Base-by-base conservation (phyloP, 2,329 filamentous ascomycete genomes). In the Ustulina deusta region DNA sequence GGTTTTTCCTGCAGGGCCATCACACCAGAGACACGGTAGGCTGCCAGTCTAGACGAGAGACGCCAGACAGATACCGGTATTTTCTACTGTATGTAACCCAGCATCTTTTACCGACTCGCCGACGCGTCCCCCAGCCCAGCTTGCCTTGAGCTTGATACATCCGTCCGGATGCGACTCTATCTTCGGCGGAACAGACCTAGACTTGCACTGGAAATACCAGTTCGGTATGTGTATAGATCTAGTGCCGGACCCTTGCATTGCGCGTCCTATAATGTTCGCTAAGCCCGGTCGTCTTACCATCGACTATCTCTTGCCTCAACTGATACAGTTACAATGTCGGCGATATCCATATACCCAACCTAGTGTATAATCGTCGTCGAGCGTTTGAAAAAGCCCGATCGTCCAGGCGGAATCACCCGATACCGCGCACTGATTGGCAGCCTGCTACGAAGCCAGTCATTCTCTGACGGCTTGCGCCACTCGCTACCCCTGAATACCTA, bases 381-480 rank as follows among this genome's bases (percentile, higher is more conserved):
- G 32, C 25, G 65, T 68, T 68, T 65, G 61, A 58, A 22, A 65
- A 10, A 46, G 57, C 61, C 49, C 61, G 51, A 65, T 65, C 36
- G 52, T 52, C 25, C 13, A 22, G 29, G 36, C 54, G 59, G 46
- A 46, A 42, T 40, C 27, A 54, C 59, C 64, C 58, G 58, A 42
- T 46, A 6, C 42, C 32, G 36, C 20, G 42, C 49, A 34, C 29
- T n/a, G 15, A 60, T 60, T 60, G 48, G 51, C 42, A 60, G 63
- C 60, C 32, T 54, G 55, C 52, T 13, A 60, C 55, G 54, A 4
- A 15, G 56, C 48, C 48, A 25, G 15, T 40, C 36, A 38, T 65
- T 48, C 56, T 68, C 61, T 65, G 60, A 60, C 60, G 6, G 52
- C 55, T 38, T 60, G 60, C 60, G 64, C 55, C 65, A 63, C 65